Evolutionary conservation across 345 rosid species (phyloP).

Genomic region (Acer campestre): DNA sequence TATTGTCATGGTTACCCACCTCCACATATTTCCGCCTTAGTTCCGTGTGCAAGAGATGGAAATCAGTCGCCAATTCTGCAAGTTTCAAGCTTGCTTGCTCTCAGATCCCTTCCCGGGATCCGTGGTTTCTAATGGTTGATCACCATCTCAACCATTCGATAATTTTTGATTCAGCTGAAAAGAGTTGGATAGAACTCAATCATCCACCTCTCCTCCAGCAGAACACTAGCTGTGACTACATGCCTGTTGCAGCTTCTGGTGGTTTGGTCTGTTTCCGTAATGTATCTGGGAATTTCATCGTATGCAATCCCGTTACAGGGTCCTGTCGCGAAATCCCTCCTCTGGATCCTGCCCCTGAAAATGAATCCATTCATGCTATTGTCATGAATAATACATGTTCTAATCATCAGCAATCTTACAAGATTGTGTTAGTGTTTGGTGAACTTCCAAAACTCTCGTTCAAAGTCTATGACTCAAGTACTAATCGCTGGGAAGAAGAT

Average conservation of each 20-base stretch:
- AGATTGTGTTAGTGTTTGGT: constrained; percentile 65
- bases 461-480: constrained; percentile 50
- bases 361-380: constrained; percentile 62
- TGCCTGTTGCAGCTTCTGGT: constrained; percentile 81
- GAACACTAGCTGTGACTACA: constrained; percentile 30
- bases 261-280: constrained; percentile 70
- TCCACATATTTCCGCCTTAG: constrained; percentile 59
- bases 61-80: constrained; percentile 52
- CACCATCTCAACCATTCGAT: constrained; percentile 42
- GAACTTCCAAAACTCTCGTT: constrained; percentile 61
- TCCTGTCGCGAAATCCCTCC: constrained; percentile 53
- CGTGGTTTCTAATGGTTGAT: constrained; percentile 84
- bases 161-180: constrained; percentile 65
- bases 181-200: constrained; percentile 64
- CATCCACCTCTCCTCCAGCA: constrained; percentile 28
- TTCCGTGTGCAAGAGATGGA: constrained; percentile 94
- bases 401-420: constrained; percentile 37
- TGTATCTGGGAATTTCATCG: constrained; percentile 45
- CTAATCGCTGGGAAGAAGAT: constrained; percentile 61
- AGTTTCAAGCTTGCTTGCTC: constrained; percentile 88
- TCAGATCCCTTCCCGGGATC: constrained; percentile 63
- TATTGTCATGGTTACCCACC: constrained; percentile 86
- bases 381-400: constrained; percentile 51
- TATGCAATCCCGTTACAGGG: constrained; percentile 73
- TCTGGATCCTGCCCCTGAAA: constrained; percentile 22